Base-by-base conservation (phyloP, 2,329 filamentous ascomycete species). In the Penicillium decumbens region DNA sequence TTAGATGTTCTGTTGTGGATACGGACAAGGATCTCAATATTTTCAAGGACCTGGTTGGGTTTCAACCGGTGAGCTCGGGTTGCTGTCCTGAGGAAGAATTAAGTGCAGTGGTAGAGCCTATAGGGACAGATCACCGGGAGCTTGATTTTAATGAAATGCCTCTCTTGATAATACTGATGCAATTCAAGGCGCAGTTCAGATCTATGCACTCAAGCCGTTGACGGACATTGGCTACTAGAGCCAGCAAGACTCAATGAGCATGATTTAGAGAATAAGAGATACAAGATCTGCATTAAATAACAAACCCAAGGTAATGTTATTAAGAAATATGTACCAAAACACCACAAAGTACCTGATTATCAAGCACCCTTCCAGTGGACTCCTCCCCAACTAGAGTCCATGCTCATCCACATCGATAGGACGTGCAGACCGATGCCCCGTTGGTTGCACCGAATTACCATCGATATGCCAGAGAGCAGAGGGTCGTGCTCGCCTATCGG, bases 341-440 rank as follows among this genome's bases (percentile, higher is more conserved):
- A 30, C 6, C 12, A 4, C 25, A 7, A 32, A 33, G 13, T 20
- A 32, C 35, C 18, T 8, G 18, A 40, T 15, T 20, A 32, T 32
- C 20, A n/a, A 18, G 13, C 18, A 35, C 5, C 9, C 28, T 4
- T 25, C 23, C 33, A 18, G 18, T 8, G 43, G 43, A 7, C 29
- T 33, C 24, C 23, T 33, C 30, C 18, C 24, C 20, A 29, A 1
- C 9, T 41, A 13, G 29, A 39, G 15, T 6, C 15, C 10, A n/a
- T 9, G 39, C 12, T 39, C 9, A 32, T 41, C 38, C 32, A 40
- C 32, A 40, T 40, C n/a, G 15, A 47, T 23, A 45, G 38, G 37
- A 39, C 38, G 7, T 50, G 43, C 30, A 41, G 43, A 51, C 47
- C 44, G 28, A 47, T 46, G 35, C 43, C 39, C 15, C 38, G 38